phyloP scores from a whole-genome alignment of 2,329 filamentous ascomycete genomes.

The Cladorrhinum sp. region DNA sequence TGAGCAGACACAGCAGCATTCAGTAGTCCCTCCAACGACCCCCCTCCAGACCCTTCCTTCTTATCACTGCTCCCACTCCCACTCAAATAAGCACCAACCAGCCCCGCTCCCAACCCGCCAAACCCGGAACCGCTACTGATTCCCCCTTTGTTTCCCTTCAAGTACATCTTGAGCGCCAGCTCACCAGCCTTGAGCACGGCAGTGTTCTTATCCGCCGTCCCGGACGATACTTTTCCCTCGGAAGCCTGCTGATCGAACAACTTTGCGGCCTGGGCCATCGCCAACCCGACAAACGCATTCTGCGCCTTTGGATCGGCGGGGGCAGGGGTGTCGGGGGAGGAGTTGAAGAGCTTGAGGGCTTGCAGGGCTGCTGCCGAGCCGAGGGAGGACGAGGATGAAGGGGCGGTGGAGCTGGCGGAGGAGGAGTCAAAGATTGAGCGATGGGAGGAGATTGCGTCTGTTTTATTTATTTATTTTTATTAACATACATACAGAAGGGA shows the following conservation, averaged over 20 bases:
- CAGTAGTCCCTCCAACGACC: background rate
- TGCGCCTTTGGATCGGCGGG: slow-evolving; percentile 51
- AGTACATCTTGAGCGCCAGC: slow-evolving; percentile 86
- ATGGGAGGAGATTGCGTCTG: slow-evolving; percentile 70
- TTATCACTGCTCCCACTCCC: background rate
- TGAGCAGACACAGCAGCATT: background rate
- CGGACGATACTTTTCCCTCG: slow-evolving; percentile 50
- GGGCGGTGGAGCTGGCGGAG: slow-evolving; percentile 43
- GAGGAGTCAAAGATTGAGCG: slow-evolving; percentile 66
- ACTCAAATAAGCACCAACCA: slow-evolving; percentile 25
- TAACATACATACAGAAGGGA: too few relatives aligned
- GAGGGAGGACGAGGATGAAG: slow-evolving; percentile 50
- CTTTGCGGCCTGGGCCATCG: slow-evolving; percentile 85
- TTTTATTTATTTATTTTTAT: background rate
- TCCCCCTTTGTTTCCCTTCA: slow-evolving; percentile 67
- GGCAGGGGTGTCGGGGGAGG: slow-evolving; percentile 34
- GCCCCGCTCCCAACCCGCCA: slow-evolving; percentile 30
- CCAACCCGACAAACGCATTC: slow-evolving; percentile 78
- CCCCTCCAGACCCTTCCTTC: background rate
- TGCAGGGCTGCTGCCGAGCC: slow-evolving; percentile 78
- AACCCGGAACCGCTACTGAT: slow-evolving; percentile 39
- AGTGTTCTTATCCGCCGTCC: slow-evolving; percentile 72
- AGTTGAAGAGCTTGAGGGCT: slow-evolving; percentile 74
- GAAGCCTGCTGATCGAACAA: slow-evolving; percentile 59
- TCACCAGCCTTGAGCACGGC: slow-evolving; percentile 76